These are phyloP conservation scores for Xylaria digitata DNA, from an alignment of 2,329 filamentous ascomycete genomes.

Conservation along the genomic window DNA sequence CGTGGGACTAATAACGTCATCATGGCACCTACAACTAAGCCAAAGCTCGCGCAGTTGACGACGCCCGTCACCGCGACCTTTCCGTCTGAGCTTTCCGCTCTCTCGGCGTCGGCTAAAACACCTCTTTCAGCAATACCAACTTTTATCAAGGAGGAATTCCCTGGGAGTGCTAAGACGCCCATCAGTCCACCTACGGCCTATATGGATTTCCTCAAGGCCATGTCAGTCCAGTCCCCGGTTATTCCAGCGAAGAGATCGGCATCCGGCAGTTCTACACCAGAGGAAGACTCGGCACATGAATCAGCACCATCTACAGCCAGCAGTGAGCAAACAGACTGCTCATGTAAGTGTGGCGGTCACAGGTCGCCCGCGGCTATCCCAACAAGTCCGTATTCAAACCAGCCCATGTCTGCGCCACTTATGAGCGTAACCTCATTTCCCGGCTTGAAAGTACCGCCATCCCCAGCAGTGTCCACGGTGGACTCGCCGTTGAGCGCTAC, in stretches of 20 bases:
- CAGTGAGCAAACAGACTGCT: conserved; percentile 66
- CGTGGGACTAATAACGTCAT: conserved; percentile 46
- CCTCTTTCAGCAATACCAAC: conserved; percentile 70
- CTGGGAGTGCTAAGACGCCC: conserved; percentile 78
- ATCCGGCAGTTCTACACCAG: conserved; percentile 62
- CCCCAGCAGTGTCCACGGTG: conserved; percentile 73
- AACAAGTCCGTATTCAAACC: conserved; percentile 63
- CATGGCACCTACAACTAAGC: conserved; percentile 63
- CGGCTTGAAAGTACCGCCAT: conserved; percentile 81
- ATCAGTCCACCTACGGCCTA: conserved; percentile 93
- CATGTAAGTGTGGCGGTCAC: conserved; percentile 66
- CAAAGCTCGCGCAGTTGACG: conserved; percentile 71
- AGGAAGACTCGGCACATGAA: conserved; percentile 57
- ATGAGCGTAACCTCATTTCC: conserved; percentile 70
- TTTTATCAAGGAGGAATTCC: conserved; percentile 72
- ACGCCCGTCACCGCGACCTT: conserved; percentile 73
- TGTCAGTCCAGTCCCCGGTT: conserved; percentile 78
- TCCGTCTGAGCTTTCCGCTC: conserved; percentile 69
- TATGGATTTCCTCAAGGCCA: conserved; percentile 89
- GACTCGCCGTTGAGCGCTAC: conserved; percentile 77
- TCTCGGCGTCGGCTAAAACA: conserved; percentile 75
- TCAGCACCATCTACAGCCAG: conserved; percentile 67
- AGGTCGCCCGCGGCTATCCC: conserved; percentile 60
- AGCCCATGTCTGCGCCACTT: conserved; percentile 70
- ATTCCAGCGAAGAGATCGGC: conserved; percentile 66